Evolutionary conservation across 1,284 basidiomycete species (phyloP).

Genomic region (Trametes sp.): DNA sequence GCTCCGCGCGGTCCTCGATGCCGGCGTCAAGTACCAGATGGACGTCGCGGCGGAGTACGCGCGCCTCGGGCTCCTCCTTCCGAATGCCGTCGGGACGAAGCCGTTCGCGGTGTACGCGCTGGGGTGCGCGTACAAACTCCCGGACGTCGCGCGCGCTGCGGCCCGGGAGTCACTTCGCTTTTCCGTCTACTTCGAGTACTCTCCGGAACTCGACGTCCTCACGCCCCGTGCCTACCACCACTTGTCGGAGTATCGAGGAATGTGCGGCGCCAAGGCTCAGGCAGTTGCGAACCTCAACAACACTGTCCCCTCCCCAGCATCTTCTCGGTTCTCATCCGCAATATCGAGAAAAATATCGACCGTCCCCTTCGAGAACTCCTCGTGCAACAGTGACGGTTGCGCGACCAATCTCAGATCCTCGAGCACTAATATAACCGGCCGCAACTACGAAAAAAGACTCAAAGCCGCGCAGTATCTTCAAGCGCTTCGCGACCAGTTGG

Average conservation of each 20-base stretch:
- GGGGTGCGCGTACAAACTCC: slow-evolving; percentile 7
- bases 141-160: slow-evolving; percentile 13
- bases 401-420: too few species aligned
- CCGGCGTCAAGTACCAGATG: slow-evolving; percentile 14
- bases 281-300: background rate
- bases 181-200: background rate
- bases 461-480: too few species aligned
- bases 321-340: too few species aligned
- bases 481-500: too few species aligned
- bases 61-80: slow-evolving; percentile 22
- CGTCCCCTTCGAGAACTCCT: too few species aligned
- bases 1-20: slow-evolving; percentile 6
- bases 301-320: too few species aligned
- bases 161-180: slow-evolving; percentile 6
- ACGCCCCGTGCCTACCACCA: slow-evolving; percentile 8
- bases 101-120: slow-evolving; percentile 11
- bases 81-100: background rate
- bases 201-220: slow-evolving; percentile 3
- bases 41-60: background rate
- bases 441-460: too few species aligned
- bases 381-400: too few species aligned
- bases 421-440: too few species aligned
- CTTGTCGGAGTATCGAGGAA: slow-evolving; percentile 9
- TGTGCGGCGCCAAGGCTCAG: too few species aligned
- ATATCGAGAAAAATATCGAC: too few species aligned